A percentile compares a stretch with the other conserved stretches of the same genome.
phyloP scores from a whole-genome alignment of 2,329 filamentous ascomycete genomes.

The Pseudogymnoascus sp. region DNA sequence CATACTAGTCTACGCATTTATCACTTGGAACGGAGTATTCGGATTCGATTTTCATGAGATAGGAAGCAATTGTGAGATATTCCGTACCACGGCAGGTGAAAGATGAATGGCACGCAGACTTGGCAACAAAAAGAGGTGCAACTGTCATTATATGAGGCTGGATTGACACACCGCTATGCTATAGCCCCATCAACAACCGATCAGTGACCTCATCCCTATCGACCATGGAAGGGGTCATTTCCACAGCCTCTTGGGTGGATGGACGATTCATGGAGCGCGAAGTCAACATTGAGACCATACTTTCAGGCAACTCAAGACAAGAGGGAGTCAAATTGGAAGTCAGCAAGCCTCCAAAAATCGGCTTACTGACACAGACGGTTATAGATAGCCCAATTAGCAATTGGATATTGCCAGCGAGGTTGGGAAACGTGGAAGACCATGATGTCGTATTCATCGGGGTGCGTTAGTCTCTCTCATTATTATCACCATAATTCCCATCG shows the following conservation, averaged over 20 bases:
- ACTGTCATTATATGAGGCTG: background rate
- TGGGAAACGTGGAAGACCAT: constrained; percentile 61
- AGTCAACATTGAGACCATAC: constrained; percentile 1
- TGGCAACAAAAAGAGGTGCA: background rate
- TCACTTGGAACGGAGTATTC: background rate
- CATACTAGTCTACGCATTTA: background rate
- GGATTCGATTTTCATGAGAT: background rate
- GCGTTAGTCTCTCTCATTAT: constrained; percentile 30
- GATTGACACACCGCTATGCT: background rate
- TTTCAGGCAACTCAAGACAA: background rate
- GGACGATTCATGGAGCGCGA: constrained; percentile 3
- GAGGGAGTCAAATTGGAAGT: constrained; percentile 6
- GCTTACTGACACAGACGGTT: constrained; percentile 70
- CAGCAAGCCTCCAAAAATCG: constrained; percentile 46
- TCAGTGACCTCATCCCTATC: background rate
- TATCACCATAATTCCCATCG: constrained; percentile 3
- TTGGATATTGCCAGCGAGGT: constrained; percentile 69
- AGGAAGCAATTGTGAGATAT: background rate
- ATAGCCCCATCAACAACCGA: background rate
- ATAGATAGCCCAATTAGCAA: constrained; percentile 67
- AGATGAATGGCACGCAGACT: background rate
- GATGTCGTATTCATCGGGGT: constrained; percentile 83
- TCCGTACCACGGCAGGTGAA: background rate
- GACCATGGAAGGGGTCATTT: background rate
- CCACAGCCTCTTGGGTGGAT: background rate